Conservation (phyloP, 1,284 basidiomycete species). For the Mixia osmundae region DNA sequence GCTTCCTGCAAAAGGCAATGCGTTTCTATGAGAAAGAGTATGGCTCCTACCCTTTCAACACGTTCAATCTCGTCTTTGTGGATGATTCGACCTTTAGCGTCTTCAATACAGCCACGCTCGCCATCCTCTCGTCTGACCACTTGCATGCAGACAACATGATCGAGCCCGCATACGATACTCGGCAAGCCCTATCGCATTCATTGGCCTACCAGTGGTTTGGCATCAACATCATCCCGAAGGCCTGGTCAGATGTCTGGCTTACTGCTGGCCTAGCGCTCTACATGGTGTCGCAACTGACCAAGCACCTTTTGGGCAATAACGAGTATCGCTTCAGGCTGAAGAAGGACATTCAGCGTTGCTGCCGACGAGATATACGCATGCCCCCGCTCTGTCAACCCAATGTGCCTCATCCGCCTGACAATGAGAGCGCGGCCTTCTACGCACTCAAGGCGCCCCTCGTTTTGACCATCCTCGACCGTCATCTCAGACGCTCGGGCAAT, state of each 20-base stretch:
- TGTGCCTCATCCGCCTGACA: slow-evolving; percentile 52
- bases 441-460: slow-evolving; percentile 89
- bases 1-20: slow-evolving; percentile 68
- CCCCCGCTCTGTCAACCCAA: slow-evolving; percentile 85
- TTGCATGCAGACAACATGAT: slow-evolving; percentile 72
- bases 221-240: slow-evolving; percentile 82
- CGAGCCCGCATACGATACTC: slow-evolving; percentile 78
- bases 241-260: slow-evolving; percentile 90
- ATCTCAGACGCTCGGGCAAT: slow-evolving; percentile 81
- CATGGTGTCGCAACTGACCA: slow-evolving; percentile 68
- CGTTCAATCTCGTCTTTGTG: slow-evolving; percentile 89
- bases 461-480: slow-evolving; percentile 80
- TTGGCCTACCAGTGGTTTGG: slow-evolving; percentile 93
- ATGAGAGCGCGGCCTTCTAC: slow-evolving; percentile 54
- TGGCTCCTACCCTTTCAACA: slow-evolving; percentile 80
- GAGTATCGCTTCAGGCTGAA: slow-evolving; percentile 89
- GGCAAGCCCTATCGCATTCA: slow-evolving; percentile 63
- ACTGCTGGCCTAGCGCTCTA: slow-evolving; percentile 80
- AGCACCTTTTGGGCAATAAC: slow-evolving; percentile 78
- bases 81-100: slow-evolving; percentile 57
- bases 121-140: slow-evolving; percentile 56
- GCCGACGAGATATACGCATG: slow-evolving; percentile 66
- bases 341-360: slow-evolving; percentile 87
- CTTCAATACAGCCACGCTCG: slow-evolving; percentile 63
- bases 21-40: slow-evolving; percentile 75